Base-by-base conservation (phyloP, 176 grass and related monocot species). In the Pontederia paniculata region DNA sequence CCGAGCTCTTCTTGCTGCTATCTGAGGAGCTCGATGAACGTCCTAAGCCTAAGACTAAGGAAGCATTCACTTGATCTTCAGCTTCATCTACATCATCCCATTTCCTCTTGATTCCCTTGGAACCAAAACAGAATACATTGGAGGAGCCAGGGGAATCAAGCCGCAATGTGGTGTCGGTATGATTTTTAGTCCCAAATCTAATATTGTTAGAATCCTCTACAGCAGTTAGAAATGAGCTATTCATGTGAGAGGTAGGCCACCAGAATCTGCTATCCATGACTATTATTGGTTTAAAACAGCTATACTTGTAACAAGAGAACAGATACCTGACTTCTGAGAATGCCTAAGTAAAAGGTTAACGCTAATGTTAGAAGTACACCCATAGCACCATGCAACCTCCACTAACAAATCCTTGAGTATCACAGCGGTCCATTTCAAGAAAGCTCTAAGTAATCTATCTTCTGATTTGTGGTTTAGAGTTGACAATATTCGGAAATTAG, bases 361-460 rank as follows among this genome's bases (percentile, higher is more conserved):
- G 2, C 31, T 22, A 42, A 13, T 9, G 48, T 15, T 52, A 7
- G 42, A 19, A 11, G 17, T 17, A 5, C 23, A 42, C 22, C 17
- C 10, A 70, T 8, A 70, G 23, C 12, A 44, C 46, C 9, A 13
- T 23, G 14, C 57, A 84, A 19, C 93, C 93, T 61, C 93, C 93
- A 58, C 93, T 98, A 44, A 98, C 93, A 88, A 91, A 98, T 61
- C 93, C 93, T 13, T 57, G 76, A 44, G 93, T 98, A 79, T 98
- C 93, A 12, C 0, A 9, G 37, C 48, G 48, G 28, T 72, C 57
- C 69, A 72, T 72, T 60, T 62, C 17, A 15, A 23, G 42, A 28
- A 25, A 50, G 21, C 8, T 18, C 16, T 17, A 6, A 17, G 12
- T 21, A 51, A 6, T 42, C 5, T 16, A 23, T 23, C 48, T 44